A percentile compares a stretch with the other conserved stretches of the same genome.
These are phyloP conservation scores for Orbilia javanica DNA, from an alignment of 2,329 filamentous ascomycete species.

Conservation along the genomic window DNA sequence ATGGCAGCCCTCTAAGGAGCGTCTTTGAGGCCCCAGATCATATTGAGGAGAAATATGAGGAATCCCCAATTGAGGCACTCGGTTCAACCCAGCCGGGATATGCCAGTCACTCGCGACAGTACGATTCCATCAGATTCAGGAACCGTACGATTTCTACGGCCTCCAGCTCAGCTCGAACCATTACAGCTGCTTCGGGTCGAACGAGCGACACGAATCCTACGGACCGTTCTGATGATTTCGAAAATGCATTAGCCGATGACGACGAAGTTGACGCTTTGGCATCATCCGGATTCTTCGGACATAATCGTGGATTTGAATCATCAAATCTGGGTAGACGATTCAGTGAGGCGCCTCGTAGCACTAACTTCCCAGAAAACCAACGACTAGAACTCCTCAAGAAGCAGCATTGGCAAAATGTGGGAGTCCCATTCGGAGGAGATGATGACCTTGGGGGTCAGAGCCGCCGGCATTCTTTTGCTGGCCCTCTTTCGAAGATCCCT, in stretches of 20 bases:
- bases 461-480: constrained; percentile 83
- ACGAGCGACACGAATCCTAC: constrained; percentile 43
- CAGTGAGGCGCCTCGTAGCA: constrained; percentile 64
- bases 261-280: constrained; percentile 61
- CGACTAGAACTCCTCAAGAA: constrained; percentile 76
- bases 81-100: constrained; percentile 72
- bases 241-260: constrained; percentile 62
- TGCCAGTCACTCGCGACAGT: constrained; percentile 65
- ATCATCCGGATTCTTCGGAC: constrained; percentile 55
- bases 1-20: constrained; percentile 67
- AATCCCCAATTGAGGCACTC: constrained; percentile 74
- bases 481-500: constrained; percentile 59
- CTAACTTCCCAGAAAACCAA: constrained; percentile 71
- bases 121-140: constrained; percentile 63
- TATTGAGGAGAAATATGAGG: constrained; percentile 69
- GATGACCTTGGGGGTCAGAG: constrained; percentile 76
- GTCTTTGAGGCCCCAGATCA: constrained; percentile 79
- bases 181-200: constrained; percentile 41
- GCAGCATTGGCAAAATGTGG: constrained; percentile 78
- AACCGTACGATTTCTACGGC: constrained; percentile 61
- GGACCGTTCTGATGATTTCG: constrained; percentile 60
- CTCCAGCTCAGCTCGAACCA: constrained; percentile 59
- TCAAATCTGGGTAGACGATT: constrained; percentile 63
- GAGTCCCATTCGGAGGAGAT: constrained; percentile 70
- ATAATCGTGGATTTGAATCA: constrained; percentile 55